Conservation (phyloP, 2,329 filamentous ascomycete species). For the Nannizzia gypsea region DNA sequence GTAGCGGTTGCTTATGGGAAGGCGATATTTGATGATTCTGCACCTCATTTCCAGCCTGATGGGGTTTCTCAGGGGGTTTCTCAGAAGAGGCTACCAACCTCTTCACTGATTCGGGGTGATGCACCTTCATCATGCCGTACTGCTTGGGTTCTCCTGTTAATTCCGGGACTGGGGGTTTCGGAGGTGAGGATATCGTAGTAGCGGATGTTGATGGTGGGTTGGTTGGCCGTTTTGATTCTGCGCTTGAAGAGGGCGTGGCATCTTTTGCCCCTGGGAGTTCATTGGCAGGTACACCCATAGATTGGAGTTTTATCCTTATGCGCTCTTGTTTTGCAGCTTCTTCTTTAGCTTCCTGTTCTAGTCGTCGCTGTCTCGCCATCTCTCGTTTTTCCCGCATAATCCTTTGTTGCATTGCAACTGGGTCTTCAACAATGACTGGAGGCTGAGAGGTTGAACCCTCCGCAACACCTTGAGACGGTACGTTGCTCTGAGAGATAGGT, state of each 20-base stretch:
- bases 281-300: slow-evolving; percentile 36
- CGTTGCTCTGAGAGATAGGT: slow-evolving; percentile 15
- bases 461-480: slow-evolving; percentile 8
- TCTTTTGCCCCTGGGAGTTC: slow-evolving; percentile 21
- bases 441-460: slow-evolving; percentile 13
- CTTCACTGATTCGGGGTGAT: slow-evolving; percentile 44
- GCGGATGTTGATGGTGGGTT: slow-evolving; percentile 18
- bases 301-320: slow-evolving; percentile 45
- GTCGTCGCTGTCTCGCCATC: slow-evolving; percentile 41
- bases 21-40: slow-evolving; percentile 17
- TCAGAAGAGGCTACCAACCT: slow-evolving; percentile 30
- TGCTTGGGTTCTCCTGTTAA: slow-evolving; percentile 47
- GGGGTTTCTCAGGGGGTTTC: slow-evolving; percentile 25
- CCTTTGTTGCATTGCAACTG: slow-evolving; percentile 45
- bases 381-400: slow-evolving; percentile 51
- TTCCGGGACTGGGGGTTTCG: slow-evolving; percentile 47
- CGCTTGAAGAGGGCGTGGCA: neutral
- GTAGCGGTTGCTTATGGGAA: slow-evolving; percentile 4
- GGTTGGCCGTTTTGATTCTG: slow-evolving; percentile 3
- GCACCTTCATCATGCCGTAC: slow-evolving; percentile 52
- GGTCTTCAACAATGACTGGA: slow-evolving; percentile 24
- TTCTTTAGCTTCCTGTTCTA: slow-evolving; percentile 45
- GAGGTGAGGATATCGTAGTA: slow-evolving; percentile 39
- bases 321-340: slow-evolving; percentile 48
- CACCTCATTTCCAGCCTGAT: slow-evolving; percentile 14